These are phyloP conservation scores for Leucogyrophana mollusca DNA, from an alignment of 768 basidiomycete genomes.

Conservation along the genomic window DNA sequence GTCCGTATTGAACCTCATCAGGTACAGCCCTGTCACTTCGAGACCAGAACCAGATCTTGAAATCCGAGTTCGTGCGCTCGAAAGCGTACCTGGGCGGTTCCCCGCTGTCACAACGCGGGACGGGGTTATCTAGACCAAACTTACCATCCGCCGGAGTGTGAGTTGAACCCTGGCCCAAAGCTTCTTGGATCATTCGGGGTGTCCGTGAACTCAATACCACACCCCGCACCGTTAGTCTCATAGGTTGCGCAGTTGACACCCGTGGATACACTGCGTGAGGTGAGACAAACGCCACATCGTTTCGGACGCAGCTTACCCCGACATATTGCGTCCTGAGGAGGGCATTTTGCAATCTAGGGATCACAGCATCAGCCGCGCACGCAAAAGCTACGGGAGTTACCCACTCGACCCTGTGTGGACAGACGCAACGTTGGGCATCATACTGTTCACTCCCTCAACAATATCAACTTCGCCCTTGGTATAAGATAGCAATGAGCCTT, in stretches of 20 bases:
- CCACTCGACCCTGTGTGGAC: constrained; percentile 27
- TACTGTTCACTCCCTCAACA: constrained; percentile 45
- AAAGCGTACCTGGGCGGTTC: constrained; percentile 46
- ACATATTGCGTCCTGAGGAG: background rate
- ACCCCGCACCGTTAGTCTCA: constrained; percentile 22
- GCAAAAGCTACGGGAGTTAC: background rate
- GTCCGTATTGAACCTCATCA: constrained; percentile 18
- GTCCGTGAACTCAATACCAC: constrained; percentile 16
- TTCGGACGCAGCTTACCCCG: no score
- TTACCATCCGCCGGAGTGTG: constrained; percentile 37
- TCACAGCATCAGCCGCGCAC: background rate
- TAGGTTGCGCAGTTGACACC: background rate
- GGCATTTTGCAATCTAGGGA: constrained; percentile 20
- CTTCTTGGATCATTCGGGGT: constrained; percentile 6
- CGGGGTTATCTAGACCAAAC: constrained; percentile 1
- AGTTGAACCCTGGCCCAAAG: constrained; percentile 27
- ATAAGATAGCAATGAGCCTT: background rate
- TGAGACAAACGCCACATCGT: background rate
- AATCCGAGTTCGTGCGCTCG: constrained; percentile 29
- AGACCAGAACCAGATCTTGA: constrained; percentile 47
- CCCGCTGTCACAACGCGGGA: constrained; percentile 2
- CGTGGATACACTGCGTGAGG: background rate
- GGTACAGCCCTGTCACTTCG: constrained; percentile 25
- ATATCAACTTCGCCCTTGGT: constrained; percentile 45
- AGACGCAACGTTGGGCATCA: constrained; percentile 31